Evolutionary conservation across 2,329 filamentous ascomycete species (phyloP).

Genomic region (Fonsecaea erecta): DNA sequence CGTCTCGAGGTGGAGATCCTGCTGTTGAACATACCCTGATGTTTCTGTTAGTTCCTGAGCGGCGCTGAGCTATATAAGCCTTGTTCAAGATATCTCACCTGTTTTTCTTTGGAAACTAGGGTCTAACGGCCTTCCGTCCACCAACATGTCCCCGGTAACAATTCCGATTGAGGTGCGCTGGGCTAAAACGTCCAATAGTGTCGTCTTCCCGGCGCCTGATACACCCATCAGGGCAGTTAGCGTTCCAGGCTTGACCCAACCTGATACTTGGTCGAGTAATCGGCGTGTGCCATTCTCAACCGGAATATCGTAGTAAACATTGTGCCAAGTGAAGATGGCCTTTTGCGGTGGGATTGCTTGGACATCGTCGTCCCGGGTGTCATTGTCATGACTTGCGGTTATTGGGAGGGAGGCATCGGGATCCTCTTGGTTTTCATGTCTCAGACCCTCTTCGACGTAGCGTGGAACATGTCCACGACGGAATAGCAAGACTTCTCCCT

Average conservation of each 20-base stretch:
- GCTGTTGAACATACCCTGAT: conserved; percentile 91
- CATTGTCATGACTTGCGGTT: conserved; percentile 36
- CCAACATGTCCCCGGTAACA: conserved; percentile 81
- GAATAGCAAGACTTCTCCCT: conserved; percentile 77
- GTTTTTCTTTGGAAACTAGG: neutral
- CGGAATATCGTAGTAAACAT: conserved; percentile 79
- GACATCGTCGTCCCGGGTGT: conserved; percentile 37
- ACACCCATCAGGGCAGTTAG: conserved; percentile 82
- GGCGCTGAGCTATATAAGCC: neutral
- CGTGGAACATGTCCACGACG: conserved; percentile 64
- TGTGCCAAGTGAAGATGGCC: conserved; percentile 40
- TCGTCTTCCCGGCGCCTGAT: conserved; percentile 86
- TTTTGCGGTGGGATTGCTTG: conserved; percentile 32
- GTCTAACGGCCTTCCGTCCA: conserved; percentile 67
- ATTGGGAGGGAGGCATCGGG: conserved; percentile 48
- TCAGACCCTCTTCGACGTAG: conserved; percentile 55
- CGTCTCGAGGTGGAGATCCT: conserved; percentile 83
- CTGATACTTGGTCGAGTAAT: conserved; percentile 83
- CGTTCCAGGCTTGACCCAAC: conserved; percentile 91
- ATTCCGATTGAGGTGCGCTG: conserved; percentile 79
- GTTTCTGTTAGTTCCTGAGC: conserved; percentile 53
- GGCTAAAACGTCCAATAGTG: conserved; percentile 81
- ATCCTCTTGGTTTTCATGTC: conserved; percentile 53
- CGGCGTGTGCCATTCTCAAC: conserved; percentile 76
- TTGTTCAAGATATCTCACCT: neutral